phyloP scores from a whole-genome alignment of 768 basidiomycete genomes.

The Boletus rex-veris region DNA sequence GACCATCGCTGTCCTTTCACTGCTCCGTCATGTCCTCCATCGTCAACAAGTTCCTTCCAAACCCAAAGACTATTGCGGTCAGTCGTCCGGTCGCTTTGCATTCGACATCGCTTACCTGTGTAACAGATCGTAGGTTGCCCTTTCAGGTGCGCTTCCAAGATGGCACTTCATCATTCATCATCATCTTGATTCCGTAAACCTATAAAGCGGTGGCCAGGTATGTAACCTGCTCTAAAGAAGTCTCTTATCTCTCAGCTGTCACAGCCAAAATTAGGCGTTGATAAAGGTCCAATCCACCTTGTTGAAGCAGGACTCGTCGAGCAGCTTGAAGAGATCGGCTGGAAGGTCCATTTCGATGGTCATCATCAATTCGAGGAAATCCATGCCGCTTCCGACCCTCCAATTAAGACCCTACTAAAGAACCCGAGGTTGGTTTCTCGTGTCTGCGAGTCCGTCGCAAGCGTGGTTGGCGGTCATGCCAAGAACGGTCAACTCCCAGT shows the following conservation, averaged over 20 bases:
- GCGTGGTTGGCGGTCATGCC: constrained; percentile 69
- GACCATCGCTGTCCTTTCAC: neutral
- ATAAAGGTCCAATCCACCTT: constrained; percentile 84
- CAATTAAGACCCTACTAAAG: constrained; percentile 85
- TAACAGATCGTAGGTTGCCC: constrained; percentile 91
- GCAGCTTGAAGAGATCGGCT: constrained; percentile 77
- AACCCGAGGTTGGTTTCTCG: constrained; percentile 84
- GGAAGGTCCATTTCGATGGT: constrained; percentile 87
- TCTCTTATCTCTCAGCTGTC: constrained; percentile 10
- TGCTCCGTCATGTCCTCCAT: constrained; percentile 19
- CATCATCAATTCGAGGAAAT: constrained; percentile 87
- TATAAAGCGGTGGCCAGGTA: constrained; percentile 32
- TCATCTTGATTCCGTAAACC: constrained; percentile 12
- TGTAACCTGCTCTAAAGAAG: constrained; percentile 5
- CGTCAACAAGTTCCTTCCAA: constrained; percentile 32
- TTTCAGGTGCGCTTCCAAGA: constrained; percentile 65
- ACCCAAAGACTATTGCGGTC: constrained; percentile 79
- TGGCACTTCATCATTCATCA: neutral
- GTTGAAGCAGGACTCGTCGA: constrained; percentile 80
- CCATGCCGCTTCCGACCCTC: constrained; percentile 48
- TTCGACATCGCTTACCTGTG: constrained; percentile 6
- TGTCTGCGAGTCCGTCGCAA: constrained; percentile 77
- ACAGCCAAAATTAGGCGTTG: constrained; percentile 77
- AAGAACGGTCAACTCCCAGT: constrained; percentile 79
- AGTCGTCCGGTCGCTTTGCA: constrained; percentile 32